Conservation (phyloP, 805 yeast genomes). For the Priceomyces melissophilus region DNA sequence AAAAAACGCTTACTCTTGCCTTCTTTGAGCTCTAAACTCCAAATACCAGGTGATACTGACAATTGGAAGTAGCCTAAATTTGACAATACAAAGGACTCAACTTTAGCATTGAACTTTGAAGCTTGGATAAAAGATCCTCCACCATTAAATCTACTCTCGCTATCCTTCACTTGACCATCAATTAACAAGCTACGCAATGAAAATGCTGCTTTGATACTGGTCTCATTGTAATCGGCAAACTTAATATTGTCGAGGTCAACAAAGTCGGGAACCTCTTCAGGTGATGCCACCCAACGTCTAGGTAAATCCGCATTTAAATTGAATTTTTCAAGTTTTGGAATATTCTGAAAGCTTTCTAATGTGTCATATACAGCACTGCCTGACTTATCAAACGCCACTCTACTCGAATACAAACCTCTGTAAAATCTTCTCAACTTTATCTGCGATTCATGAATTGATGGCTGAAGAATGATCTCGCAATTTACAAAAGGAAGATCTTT, state of each 20-base stretch:
- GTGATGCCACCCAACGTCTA: slow-evolving; percentile 61
- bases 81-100: slow-evolving; percentile 72
- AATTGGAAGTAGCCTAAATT: slow-evolving; percentile 84
- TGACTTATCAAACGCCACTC: slow-evolving; percentile 24
- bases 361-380: slow-evolving; percentile 15
- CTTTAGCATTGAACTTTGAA: background rate
- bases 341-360: slow-evolving; percentile 34
- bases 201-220: slow-evolving; percentile 42
- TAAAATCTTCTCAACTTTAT: slow-evolving; percentile 57
- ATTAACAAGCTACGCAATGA: slow-evolving; percentile 54
- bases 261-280: slow-evolving; percentile 36
- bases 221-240: slow-evolving; percentile 34
- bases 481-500: slow-evolving; percentile 48
- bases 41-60: slow-evolving; percentile 67
- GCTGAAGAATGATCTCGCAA: slow-evolving; percentile 55
- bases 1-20: slow-evolving; percentile 25
- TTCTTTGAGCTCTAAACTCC: slow-evolving; percentile 48
- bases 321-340: slow-evolving; percentile 49
- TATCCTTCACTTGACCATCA: slow-evolving; percentile 66
- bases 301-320: slow-evolving; percentile 60
- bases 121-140: slow-evolving; percentile 52
- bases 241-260: slow-evolving; percentile 64
- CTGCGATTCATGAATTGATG: slow-evolving; percentile 38
- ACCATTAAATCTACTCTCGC: slow-evolving; percentile 35
- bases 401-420: slow-evolving; percentile 35